Percentiles rank a stretch among this genome's conserved stretches.
Evolutionary conservation across 129 eudicot species (phyloP).

Genomic region (Helichrysum umbraculigerum): DNA sequence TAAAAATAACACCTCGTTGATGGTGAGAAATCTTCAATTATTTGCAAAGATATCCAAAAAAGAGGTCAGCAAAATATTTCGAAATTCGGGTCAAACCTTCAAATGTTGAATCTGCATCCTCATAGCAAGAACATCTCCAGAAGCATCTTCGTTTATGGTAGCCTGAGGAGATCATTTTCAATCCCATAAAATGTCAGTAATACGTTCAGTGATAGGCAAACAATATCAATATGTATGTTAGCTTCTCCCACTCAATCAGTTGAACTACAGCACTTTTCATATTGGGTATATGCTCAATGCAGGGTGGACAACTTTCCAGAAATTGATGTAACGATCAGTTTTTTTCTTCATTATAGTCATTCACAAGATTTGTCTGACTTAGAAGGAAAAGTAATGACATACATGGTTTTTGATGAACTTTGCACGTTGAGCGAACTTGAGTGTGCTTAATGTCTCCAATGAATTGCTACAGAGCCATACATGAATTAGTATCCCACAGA

Average conservation of each 20-base stretch:
- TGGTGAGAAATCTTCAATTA: not conserved
- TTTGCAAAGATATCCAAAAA: not conserved
- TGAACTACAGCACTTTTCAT: not conserved
- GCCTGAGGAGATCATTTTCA: conserved; percentile 50
- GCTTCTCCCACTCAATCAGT: not conserved
- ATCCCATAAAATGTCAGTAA: conserved; percentile 6
- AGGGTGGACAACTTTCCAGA: not conserved
- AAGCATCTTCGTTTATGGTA: conserved; percentile 96
- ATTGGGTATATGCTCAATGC: not conserved
- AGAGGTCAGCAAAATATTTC: conserved; percentile 13
- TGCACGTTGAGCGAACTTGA: conserved; percentile 99
- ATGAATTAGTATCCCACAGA: conserved; percentile 10
- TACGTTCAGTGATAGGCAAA: not conserved
- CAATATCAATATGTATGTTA: not conserved
- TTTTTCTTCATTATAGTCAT: not conserved
- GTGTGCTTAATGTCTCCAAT: conserved; percentile 92
- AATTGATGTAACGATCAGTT: not conserved
- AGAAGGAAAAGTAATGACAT: conserved; percentile 29
- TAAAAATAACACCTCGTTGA: not conserved
- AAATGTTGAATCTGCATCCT: conserved; percentile 89
- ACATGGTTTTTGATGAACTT: conserved; percentile 96
- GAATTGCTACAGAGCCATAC: conserved; percentile 69
- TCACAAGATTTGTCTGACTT: not conserved
- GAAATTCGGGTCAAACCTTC: conserved; percentile 52
- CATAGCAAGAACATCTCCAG: conserved; percentile 99